These are phyloP conservation scores for Coprinopsis marcescibilis DNA, from an alignment of 768 basidiomycete genomes.

Conservation along the genomic window DNA sequence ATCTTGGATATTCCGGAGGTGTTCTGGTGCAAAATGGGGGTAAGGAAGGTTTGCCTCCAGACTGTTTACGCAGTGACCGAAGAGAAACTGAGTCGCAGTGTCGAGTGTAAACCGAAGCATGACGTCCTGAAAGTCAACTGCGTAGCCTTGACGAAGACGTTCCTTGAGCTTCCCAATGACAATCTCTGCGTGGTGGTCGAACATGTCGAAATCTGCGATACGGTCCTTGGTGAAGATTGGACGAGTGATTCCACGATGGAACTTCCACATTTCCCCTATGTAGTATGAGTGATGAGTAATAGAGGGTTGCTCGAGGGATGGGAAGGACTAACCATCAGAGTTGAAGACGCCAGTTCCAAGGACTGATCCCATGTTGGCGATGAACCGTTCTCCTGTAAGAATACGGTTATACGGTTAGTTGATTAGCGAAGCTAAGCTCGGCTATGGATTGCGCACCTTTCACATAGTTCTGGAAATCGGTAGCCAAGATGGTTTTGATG, in stretches of 20 bases:
- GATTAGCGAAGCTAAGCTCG: not conserved
- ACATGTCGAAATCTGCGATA: constrained; percentile 55
- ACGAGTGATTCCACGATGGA: constrained; percentile 59
- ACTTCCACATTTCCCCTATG: constrained; percentile 37
- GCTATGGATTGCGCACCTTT: constrained; percentile 39
- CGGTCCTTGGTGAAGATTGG: constrained; percentile 59
- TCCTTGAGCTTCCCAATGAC: constrained; percentile 39
- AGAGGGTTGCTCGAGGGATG: too few relatives aligned
- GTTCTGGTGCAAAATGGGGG: constrained; percentile 35
- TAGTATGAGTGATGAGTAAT: not conserved
- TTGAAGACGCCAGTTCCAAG: constrained; percentile 67
- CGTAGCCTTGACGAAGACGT: constrained; percentile 42
- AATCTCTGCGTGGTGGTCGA: constrained; percentile 47
- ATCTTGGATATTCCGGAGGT: constrained; percentile 17
- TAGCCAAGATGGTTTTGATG: constrained; percentile 51
- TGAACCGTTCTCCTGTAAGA: too few relatives aligned
- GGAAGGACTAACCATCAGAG: constrained; percentile 43
- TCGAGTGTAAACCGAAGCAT: constrained; percentile 63
- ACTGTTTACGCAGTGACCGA: constrained; percentile 51
- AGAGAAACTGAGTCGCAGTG: constrained; percentile 61
- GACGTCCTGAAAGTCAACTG: constrained; percentile 61
- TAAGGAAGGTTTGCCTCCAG: constrained; percentile 48
- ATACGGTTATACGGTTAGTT: constrained; percentile 29
- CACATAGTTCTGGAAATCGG: constrained; percentile 53
- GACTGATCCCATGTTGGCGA: constrained; percentile 37